Conservation (phyloP, 148 eudicot species). For the Fagopyrum tataricum region DNA sequence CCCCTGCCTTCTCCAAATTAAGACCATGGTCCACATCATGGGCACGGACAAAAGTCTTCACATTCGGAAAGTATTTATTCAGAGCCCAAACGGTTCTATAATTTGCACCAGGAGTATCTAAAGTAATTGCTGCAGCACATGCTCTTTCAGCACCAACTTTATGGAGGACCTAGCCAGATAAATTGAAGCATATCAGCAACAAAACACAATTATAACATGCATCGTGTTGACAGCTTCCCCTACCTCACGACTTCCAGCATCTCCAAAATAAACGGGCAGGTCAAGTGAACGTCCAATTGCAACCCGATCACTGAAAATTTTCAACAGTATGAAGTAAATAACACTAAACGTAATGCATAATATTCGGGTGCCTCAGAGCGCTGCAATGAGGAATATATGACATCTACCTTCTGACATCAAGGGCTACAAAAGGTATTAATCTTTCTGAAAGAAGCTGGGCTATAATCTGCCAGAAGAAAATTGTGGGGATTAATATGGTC, state of each 20-base stretch:
- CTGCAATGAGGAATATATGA: neutral
- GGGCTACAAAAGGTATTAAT: conserved; percentile 97
- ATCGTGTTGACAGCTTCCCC: conserved; percentile 16
- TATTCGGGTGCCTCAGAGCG: neutral
- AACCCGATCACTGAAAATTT: conserved; percentile 71
- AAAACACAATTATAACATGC: neutral
- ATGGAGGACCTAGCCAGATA: conserved; percentile 68
- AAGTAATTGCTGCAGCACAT: conserved; percentile 86
- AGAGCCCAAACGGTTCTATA: conserved; percentile 99
- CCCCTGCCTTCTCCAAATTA: conserved; percentile 98
- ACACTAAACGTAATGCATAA: neutral
- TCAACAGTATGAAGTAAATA: neutral
- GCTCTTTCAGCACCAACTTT: conserved; percentile 98
- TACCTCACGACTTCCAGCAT: conserved; percentile 99
- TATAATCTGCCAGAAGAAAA: conserved; percentile 58
- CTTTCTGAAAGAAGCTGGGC: conserved; percentile 99
- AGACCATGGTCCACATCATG: conserved; percentile 99
- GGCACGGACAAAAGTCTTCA: conserved; percentile 97
- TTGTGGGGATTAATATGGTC: conserved; percentile 1
- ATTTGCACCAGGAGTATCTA: conserved; percentile 96
- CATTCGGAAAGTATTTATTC: conserved; percentile 89
- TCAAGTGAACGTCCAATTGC: conserved; percentile 97
- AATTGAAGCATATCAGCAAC: conserved; percentile 18
- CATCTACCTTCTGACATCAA: conserved; percentile 90
- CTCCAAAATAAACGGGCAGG: conserved; percentile 97